Percentiles rank a stretch among this genome's conserved stretches.
These are phyloP conservation scores for Leavenworthia alabamica DNA, from an alignment of 345 rosid species.

Conservation along the genomic window DNA sequence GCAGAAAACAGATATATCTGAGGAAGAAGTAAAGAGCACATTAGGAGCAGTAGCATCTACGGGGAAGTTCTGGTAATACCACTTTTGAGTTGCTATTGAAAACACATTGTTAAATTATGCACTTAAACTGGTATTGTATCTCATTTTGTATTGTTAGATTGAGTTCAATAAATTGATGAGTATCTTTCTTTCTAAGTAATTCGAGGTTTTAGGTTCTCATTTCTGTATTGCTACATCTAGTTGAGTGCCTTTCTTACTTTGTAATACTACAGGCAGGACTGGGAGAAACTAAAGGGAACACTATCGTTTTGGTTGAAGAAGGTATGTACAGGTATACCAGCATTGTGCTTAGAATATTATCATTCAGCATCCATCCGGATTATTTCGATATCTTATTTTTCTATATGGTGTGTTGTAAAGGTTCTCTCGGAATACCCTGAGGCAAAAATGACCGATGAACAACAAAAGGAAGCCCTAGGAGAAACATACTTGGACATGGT, in stretches of 20 bases:
- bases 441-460: constrained; percentile 51
- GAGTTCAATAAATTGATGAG: neutral
- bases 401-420: constrained; percentile 36
- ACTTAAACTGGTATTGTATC: neutral
- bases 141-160: neutral
- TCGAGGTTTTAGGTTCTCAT: neutral
- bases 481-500: constrained; percentile 58
- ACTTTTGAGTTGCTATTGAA: neutral
- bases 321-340: constrained; percentile 84
- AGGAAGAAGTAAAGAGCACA: constrained; percentile 40
- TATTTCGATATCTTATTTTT: constrained; percentile 9
- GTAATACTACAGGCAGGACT: constrained; percentile 55
- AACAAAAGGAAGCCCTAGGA: constrained; percentile 59
- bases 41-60: constrained; percentile 67
- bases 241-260: neutral
- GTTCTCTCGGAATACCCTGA: constrained; percentile 84
- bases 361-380: neutral
- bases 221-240: neutral
- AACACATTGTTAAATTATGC: neutral
- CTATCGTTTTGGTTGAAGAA: constrained; percentile 85
- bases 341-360: constrained; percentile 11
- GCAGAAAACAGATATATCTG: constrained; percentile 30
- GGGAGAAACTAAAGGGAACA: constrained; percentile 73
- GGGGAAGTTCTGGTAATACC: constrained; percentile 61
- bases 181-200: neutral